phyloP scores from a whole-genome alignment of 768 basidiomycete genomes.

The Piloderma croceum region DNA sequence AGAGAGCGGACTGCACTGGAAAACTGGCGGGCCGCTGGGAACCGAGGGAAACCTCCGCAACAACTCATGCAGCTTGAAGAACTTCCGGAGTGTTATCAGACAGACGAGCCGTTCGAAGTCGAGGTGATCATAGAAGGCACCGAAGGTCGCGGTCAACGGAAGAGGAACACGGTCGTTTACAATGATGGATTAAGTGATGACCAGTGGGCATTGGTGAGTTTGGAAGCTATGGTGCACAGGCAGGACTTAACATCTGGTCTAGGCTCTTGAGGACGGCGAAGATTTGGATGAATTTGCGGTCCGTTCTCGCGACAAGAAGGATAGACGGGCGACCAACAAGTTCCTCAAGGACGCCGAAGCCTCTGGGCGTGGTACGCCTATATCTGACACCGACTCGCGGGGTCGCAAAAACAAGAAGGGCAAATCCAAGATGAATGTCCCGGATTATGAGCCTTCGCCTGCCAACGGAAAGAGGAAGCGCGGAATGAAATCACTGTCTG shows the following conservation, averaged over 20 bases:
- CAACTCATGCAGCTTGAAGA: slow-evolving; percentile 83
- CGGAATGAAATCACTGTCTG: slow-evolving; percentile 63
- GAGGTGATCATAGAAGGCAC: slow-evolving; percentile 43
- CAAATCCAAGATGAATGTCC: slow-evolving; percentile 41
- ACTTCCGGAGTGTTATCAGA: slow-evolving; percentile 87
- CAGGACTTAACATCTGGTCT: slow-evolving; percentile 5
- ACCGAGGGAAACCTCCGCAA: slow-evolving; percentile 71
- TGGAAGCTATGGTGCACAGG: too few species aligned
- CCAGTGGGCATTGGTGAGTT: slow-evolving; percentile 76
- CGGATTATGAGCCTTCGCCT: slow-evolving; percentile 34
- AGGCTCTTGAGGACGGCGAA: slow-evolving; percentile 80
- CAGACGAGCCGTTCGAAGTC: slow-evolving; percentile 74
- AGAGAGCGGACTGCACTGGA: slow-evolving; percentile 64
- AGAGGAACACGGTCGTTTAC: slow-evolving; percentile 81
- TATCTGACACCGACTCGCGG: slow-evolving; percentile 53
- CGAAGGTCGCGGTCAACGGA: slow-evolving; percentile 82
- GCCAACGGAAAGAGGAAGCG: slow-evolving; percentile 72
- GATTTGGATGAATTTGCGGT: slow-evolving; percentile 72
- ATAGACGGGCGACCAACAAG: slow-evolving; percentile 55
- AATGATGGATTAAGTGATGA: slow-evolving; percentile 93
- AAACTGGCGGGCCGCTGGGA: slow-evolving; percentile 65
- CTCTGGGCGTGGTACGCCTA: slow-evolving; percentile 60
- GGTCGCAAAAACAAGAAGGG: slow-evolving; percentile 62
- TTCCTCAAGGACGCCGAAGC: slow-evolving; percentile 52
- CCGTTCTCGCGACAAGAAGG: slow-evolving; percentile 57